A percentile compares a stretch with the other conserved stretches of the same genome.
Conservation (phyloP, 257 asterid genomes). For the Fraxinus americana region DNA sequence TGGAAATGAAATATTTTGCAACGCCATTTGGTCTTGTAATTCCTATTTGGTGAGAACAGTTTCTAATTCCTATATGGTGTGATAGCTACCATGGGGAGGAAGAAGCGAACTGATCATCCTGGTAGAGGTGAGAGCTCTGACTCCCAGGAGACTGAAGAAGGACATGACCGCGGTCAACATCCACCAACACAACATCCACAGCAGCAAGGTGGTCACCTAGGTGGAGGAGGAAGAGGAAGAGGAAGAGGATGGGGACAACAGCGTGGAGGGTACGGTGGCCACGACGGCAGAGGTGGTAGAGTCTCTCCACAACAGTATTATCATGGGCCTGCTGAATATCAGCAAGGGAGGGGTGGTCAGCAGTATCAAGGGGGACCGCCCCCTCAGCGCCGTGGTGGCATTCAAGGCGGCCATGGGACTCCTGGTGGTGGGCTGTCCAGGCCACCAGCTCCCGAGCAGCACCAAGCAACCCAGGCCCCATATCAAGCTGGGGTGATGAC, state of each 20-base stretch:
- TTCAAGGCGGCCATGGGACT: constrained; percentile 59
- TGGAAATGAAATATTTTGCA: background rate
- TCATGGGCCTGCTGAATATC: constrained; percentile 40
- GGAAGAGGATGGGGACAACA: constrained; percentile 50
- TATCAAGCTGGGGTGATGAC: constrained; percentile 51
- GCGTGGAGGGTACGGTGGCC: constrained; percentile 56
- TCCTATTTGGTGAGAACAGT: constrained; percentile 1
- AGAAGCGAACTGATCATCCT: constrained; percentile 70
- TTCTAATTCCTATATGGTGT: constrained; percentile 21
- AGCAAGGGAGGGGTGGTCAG: constrained; percentile 50
- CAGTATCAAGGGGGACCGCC: constrained; percentile 67
- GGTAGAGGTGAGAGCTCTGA: constrained; percentile 69
- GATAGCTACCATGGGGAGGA: constrained; percentile 73
- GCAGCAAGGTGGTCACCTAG: constrained; percentile 47
- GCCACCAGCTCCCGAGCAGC: constrained; percentile 92
- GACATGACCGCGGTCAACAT: constrained; percentile 56
- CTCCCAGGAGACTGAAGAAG: constrained; percentile 54
- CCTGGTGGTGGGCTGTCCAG: constrained; percentile 73
- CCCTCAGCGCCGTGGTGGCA: constrained; percentile 54
- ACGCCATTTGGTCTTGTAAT: background rate
- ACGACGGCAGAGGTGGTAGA: constrained; percentile 50
- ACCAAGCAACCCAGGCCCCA: constrained; percentile 77
- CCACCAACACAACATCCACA: constrained; percentile 48
- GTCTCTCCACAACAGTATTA: constrained; percentile 40
- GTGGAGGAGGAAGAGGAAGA: constrained; percentile 48